phyloP scores from a whole-genome alignment of 179 eudicot genomes.

The Silene noctiflora region DNA sequence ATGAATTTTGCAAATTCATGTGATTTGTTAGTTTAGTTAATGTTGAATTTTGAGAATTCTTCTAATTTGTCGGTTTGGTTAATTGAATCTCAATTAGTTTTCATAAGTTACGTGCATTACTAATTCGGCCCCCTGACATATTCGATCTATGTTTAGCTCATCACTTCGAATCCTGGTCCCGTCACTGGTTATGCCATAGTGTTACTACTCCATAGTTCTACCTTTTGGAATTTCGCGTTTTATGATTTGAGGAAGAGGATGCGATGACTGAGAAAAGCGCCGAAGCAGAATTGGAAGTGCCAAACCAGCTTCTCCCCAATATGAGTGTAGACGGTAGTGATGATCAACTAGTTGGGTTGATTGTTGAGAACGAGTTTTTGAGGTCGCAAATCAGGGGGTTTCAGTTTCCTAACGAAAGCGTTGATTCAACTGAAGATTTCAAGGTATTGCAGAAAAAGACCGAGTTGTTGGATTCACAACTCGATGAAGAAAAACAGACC shows the following conservation, averaged over 20 bases:
- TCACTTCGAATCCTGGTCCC: not conserved
- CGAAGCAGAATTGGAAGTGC: not conserved
- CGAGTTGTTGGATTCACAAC: constrained; percentile 58
- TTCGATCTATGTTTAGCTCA: not conserved
- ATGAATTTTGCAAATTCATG: not conserved
- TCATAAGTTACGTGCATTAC: not conserved
- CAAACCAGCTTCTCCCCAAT: not conserved
- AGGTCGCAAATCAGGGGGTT: constrained; percentile 66
- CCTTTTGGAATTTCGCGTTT: not conserved
- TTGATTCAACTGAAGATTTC: constrained; percentile 34
- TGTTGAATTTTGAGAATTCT: not conserved
- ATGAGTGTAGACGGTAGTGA: constrained; percentile 8
- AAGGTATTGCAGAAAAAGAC: constrained; percentile 49
- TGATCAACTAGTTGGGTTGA: constrained; percentile 63
- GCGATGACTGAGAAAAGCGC: not conserved
- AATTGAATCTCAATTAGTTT: not conserved
- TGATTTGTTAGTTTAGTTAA: not conserved
- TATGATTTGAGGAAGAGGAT: not conserved
- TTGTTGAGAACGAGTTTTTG: constrained; percentile 72
- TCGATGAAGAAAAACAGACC: constrained; percentile 73
- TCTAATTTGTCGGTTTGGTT: not conserved
- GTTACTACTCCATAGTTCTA: not conserved
- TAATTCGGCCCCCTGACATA: not conserved
- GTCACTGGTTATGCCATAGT: not conserved
- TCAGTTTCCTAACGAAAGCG: constrained; percentile 27